Conservation (phyloP, 1,284 basidiomycete genomes). For the Malassezia caprae region DNA sequence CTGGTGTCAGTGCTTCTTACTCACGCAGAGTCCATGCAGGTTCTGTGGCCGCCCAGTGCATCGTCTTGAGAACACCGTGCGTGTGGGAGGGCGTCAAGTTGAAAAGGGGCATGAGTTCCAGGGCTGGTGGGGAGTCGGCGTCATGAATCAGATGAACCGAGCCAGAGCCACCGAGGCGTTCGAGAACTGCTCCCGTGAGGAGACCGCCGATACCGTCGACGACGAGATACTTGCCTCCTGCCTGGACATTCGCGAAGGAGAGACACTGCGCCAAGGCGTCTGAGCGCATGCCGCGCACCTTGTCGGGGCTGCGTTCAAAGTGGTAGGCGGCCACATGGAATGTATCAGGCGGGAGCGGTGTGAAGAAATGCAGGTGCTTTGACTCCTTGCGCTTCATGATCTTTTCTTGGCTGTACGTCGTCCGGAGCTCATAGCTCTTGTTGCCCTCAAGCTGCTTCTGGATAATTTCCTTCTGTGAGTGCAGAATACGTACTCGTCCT, state of each 20-base stretch:
- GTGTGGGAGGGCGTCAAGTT: conserved; percentile 51
- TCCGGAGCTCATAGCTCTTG: conserved; percentile 33
- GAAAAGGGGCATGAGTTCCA: conserved; percentile 76
- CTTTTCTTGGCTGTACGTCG: conserved; percentile 42
- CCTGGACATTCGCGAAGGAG: conserved; percentile 68
- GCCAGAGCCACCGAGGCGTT: conserved; percentile 54
- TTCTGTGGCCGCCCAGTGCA: conserved; percentile 39
- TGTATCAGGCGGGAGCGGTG: conserved; percentile 74
- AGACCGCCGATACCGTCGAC: conserved; percentile 82
- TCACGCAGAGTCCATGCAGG: conserved; percentile 19
- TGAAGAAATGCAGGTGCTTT: conserved; percentile 71
- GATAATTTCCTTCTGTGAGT: conserved; percentile 29
- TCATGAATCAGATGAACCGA: conserved; percentile 74
- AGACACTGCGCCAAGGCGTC: conserved; percentile 84
- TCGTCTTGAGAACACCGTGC: conserved; percentile 19
- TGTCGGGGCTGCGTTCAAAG: conserved; percentile 58
- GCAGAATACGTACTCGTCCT: conserved; percentile 21
- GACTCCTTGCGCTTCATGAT: conserved; percentile 42
- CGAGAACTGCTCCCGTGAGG: conserved; percentile 72
- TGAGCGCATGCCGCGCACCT: conserved; percentile 71
- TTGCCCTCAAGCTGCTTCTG: conserved; percentile 33
- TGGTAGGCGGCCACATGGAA: conserved; percentile 82
- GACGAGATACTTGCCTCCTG: conserved; percentile 75
- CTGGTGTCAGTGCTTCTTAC: background rate
- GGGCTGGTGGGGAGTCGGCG: conserved; percentile 82